phyloP scores from a whole-genome alignment of 2,329 filamentous ascomycete species.

The Fusarium metavorans region DNA sequence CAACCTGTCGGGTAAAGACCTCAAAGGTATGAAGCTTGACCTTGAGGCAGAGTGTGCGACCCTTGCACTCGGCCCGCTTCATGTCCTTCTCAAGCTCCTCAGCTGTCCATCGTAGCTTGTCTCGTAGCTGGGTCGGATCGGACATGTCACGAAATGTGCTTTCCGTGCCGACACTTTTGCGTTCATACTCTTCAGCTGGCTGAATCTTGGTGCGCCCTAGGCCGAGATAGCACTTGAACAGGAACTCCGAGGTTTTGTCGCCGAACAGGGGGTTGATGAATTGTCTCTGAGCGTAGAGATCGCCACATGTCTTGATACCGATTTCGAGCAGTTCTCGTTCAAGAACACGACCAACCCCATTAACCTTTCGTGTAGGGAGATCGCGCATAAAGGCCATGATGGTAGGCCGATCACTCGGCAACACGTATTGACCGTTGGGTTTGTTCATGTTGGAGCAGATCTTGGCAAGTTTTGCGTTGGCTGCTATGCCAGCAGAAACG shows the following conservation, averaged over 20 bases:
- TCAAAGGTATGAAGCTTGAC: slow-evolving; percentile 96
- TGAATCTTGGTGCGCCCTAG: slow-evolving; percentile 87
- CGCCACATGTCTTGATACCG: slow-evolving; percentile 87
- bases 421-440: slow-evolving; percentile 88
- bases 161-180: slow-evolving; percentile 95
- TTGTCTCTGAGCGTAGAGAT: slow-evolving; percentile 83
- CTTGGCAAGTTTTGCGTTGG: slow-evolving; percentile 93
- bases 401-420: slow-evolving; percentile 77
- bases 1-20: slow-evolving; percentile 84
- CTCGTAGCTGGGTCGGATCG: slow-evolving; percentile 74
- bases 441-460: slow-evolving; percentile 97
- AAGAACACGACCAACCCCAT: slow-evolving; percentile 93
- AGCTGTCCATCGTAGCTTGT: slow-evolving; percentile 83
- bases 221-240: slow-evolving; percentile 86
- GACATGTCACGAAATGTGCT: slow-evolving; percentile 88
- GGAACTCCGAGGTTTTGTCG: slow-evolving; percentile 89
- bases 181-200: slow-evolving; percentile 88
- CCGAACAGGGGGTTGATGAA: slow-evolving; percentile 85
- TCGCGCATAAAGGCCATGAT: slow-evolving; percentile 90
- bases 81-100: slow-evolving; percentile 91
- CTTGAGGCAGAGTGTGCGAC: slow-evolving; percentile 91
- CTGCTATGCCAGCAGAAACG: slow-evolving; percentile 92
- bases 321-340: slow-evolving; percentile 91
- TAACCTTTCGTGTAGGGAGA: slow-evolving; percentile 89
- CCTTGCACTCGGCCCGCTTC: slow-evolving; percentile 82